Percentiles rank a stretch among this genome's conserved stretches.
These are phyloP conservation scores for Coniochaeta hoffmannii DNA, from an alignment of 2,329 filamentous ascomycete genomes.

Conservation along the genomic window DNA sequence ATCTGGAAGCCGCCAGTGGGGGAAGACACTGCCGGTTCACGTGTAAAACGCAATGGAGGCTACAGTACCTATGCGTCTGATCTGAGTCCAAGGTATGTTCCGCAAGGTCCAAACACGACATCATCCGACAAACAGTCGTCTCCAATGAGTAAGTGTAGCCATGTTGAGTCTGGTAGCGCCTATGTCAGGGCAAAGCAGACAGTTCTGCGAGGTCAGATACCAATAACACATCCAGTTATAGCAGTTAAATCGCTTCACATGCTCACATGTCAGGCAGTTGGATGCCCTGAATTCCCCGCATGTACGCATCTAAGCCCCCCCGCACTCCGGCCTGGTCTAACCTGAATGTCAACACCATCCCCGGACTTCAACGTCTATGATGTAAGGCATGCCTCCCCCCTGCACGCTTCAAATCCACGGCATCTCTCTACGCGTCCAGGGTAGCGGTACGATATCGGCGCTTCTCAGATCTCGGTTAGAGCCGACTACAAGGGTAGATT, in stretches of 20 bases:
- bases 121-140: too few relatives aligned
- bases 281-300: neutral
- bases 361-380: neutral
- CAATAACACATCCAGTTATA: neutral
- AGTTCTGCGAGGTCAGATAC: neutral
- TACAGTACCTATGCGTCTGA: too few relatives aligned
- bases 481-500: neutral
- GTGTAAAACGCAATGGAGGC: too few relatives aligned
- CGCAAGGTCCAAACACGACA: too few relatives aligned
- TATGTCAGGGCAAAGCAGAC: too few relatives aligned
- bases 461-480: slow-evolving; percentile 13
- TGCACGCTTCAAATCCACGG: neutral
- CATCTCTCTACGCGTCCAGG: neutral
- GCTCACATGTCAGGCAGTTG: neutral
- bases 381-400: neutral
- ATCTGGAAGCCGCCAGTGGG: too few relatives aligned
- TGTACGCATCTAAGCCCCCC: neutral
- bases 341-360: neutral
- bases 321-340: neutral
- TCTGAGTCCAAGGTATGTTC: too few relatives aligned
- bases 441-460: slow-evolving; percentile 17
- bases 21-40: too few relatives aligned
- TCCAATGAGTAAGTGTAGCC: too few relatives aligned
- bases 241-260: neutral
- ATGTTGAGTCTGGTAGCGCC: too few relatives aligned